These are phyloP conservation scores for Penicillium atrosanguineum DNA, from an alignment of 495 filamentous ascomycete species.

Conservation along the genomic window DNA sequence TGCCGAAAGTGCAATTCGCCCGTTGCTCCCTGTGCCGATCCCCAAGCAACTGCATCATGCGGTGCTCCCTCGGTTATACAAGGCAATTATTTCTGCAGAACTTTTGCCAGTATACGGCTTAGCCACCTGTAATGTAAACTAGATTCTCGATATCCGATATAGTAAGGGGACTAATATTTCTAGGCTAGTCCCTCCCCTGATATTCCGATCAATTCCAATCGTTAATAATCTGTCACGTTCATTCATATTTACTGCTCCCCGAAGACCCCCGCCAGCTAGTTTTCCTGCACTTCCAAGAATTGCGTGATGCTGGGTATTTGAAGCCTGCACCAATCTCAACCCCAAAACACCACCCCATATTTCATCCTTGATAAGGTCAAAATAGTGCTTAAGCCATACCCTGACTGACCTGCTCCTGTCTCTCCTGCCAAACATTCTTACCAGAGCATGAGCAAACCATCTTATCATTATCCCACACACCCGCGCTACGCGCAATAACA, in stretches of 20 bases:
- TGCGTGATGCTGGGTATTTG: slow-evolving; percentile 9
- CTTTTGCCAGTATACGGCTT: not conserved
- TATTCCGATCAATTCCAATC: not conserved
- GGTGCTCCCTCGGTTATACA: not conserved
- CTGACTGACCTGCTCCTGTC: slow-evolving; percentile 80
- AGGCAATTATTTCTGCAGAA: not conserved
- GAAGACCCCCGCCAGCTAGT: not conserved
- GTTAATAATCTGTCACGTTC: not conserved
- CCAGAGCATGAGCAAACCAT: slow-evolving; percentile 93
- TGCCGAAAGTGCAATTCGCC: slow-evolving; percentile 6
- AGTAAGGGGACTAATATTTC: too few relatives aligned
- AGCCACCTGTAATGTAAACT: too few relatives aligned
- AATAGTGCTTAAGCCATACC: slow-evolving; percentile 66
- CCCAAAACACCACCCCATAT: not conserved
- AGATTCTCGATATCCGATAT: too few relatives aligned
- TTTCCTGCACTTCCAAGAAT: not conserved
- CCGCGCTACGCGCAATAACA: slow-evolving; percentile 90
- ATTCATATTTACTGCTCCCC: not conserved
- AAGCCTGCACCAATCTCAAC: slow-evolving; percentile 6
- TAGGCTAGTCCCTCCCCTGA: too few relatives aligned
- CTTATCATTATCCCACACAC: slow-evolving; percentile 98
- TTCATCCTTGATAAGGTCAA: not conserved
- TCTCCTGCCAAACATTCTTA: slow-evolving; percentile 97
- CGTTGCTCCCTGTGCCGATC: slow-evolving; percentile 5
- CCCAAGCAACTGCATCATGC: not conserved